Percentiles rank a stretch among this genome's conserved stretches.
Conservation (phyloP, 306 rosid genomes). For the Ziziphus jujuba region DNA sequence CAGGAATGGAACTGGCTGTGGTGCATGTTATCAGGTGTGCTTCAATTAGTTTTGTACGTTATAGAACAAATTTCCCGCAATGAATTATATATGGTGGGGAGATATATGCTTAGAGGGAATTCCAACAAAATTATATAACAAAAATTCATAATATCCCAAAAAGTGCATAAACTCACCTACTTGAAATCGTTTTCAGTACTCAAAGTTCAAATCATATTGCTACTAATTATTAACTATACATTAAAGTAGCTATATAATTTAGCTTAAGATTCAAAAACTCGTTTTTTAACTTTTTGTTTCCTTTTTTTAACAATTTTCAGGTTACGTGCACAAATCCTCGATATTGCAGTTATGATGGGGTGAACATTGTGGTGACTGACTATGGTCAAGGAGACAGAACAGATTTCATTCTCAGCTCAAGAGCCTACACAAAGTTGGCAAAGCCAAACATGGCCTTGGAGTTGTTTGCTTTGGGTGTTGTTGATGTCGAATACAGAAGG, state of each 20-base stretch:
- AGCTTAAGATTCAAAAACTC: neutral
- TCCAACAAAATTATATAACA: neutral
- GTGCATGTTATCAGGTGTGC: slow-evolving; percentile 85
- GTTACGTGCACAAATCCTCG: slow-evolving; percentile 47
- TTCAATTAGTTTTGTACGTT: neutral
- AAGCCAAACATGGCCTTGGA: slow-evolving; percentile 11
- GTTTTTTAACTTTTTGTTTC: neutral
- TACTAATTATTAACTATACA: neutral
- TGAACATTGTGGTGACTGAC: slow-evolving; percentile 48
- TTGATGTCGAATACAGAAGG: slow-evolving; percentile 52
- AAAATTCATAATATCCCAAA: neutral
- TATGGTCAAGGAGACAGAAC: slow-evolving; percentile 59
- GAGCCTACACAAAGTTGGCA: slow-evolving; percentile 42
- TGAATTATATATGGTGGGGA: neutral
- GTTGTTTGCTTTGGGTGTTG: slow-evolving; percentile 47
- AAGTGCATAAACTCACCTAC: neutral
- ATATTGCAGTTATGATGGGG: slow-evolving; percentile 42
- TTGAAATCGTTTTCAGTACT: neutral
- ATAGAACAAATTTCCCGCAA: neutral
- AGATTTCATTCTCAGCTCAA: slow-evolving; percentile 52
- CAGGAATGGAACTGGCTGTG: slow-evolving; percentile 76
- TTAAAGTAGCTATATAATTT: neutral
- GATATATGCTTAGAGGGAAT: neutral
- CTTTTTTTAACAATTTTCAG: slow-evolving; percentile 25
- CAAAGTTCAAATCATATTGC: neutral